These are phyloP conservation scores for Kalmusia sp. DNA, from an alignment of 2,329 filamentous ascomycete genomes.

Conservation along the genomic window DNA sequence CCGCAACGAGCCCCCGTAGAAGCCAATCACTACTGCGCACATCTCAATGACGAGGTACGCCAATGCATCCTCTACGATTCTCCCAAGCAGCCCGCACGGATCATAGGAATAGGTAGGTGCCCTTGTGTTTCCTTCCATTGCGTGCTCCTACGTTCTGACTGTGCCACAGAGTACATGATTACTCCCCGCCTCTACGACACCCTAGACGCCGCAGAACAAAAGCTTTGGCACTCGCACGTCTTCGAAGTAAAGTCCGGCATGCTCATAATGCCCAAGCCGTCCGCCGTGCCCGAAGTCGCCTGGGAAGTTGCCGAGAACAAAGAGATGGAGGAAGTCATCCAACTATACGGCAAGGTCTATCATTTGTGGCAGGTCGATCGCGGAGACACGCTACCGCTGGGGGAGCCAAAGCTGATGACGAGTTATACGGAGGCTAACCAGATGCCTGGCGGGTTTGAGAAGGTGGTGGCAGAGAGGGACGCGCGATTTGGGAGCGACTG, in stretches of 20 bases:
- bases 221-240: constrained; percentile 79
- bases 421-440: constrained; percentile 63
- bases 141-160: no score
- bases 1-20: constrained; percentile 70
- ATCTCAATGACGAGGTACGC: constrained; percentile 77
- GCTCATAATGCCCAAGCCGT: constrained; percentile 75
- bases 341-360: constrained; percentile 82
- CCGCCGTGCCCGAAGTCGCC: constrained; percentile 60
- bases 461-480: constrained; percentile 60
- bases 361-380: constrained; percentile 87
- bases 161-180: constrained; percentile 79
- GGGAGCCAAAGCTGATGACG: constrained; percentile 68
- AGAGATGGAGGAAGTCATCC: constrained; percentile 79
- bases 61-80: constrained; percentile 88
- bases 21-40: constrained; percentile 84
- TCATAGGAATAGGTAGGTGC: constrained; percentile 70
- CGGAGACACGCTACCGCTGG: constrained; percentile 69
- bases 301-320: constrained; percentile 81
- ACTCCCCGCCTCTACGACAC: constrained; percentile 4
- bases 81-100: constrained; percentile 68
- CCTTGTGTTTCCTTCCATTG: background rate
- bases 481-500: constrained; percentile 60
- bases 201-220: constrained; percentile 61
- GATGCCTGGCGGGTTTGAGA: constrained; percentile 51
- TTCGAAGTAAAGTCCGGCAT: constrained; percentile 81